These are phyloP conservation scores for Graphilbum fragrans DNA, from an alignment of 2,329 filamentous ascomycete species.

Conservation along the genomic window DNA sequence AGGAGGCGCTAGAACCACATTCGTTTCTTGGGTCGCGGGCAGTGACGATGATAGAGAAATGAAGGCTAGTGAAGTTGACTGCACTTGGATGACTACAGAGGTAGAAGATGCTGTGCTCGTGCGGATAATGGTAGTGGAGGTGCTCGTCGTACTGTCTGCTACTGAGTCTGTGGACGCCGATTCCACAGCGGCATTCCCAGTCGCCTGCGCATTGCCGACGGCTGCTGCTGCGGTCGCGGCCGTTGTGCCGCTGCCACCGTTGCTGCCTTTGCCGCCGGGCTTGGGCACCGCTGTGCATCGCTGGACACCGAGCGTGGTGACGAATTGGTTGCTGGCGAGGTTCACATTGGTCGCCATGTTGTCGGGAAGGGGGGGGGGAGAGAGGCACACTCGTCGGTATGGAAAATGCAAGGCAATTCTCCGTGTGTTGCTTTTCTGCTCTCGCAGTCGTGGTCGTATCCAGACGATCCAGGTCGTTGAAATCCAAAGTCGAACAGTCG, in stretches of 20 bases:
- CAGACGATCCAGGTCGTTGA: slow-evolving; percentile 7
- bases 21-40: slow-evolving; percentile 2
- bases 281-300: slow-evolving; percentile 42
- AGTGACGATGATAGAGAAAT: slow-evolving; percentile 5
- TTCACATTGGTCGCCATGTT: slow-evolving; percentile 30
- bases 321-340: slow-evolving; percentile 33
- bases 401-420: too few species aligned
- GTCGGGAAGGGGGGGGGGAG: neutral
- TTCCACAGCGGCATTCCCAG: neutral
- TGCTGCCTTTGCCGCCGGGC: slow-evolving; percentile 8
- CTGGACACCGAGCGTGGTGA: slow-evolving; percentile 36
- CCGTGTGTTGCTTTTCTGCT: too few species aligned
- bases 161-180: neutral
- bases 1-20: slow-evolving; percentile 4
- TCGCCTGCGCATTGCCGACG: slow-evolving; percentile 1
- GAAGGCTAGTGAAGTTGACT: slow-evolving; percentile 8
- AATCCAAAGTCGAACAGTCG: slow-evolving; percentile 1
- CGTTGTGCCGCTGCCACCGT: slow-evolving; percentile 7
- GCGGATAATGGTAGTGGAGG: neutral
- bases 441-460: slow-evolving; percentile 6
- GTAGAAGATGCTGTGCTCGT: neutral
- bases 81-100: too few species aligned
- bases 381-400: slow-evolving; percentile 1
- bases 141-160: slow-evolving; percentile 22
- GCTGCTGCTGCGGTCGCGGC: slow-evolving; percentile 6